Conservation (phyloP, 768 basidiomycete genomes). For the Postia placenta region DNA sequence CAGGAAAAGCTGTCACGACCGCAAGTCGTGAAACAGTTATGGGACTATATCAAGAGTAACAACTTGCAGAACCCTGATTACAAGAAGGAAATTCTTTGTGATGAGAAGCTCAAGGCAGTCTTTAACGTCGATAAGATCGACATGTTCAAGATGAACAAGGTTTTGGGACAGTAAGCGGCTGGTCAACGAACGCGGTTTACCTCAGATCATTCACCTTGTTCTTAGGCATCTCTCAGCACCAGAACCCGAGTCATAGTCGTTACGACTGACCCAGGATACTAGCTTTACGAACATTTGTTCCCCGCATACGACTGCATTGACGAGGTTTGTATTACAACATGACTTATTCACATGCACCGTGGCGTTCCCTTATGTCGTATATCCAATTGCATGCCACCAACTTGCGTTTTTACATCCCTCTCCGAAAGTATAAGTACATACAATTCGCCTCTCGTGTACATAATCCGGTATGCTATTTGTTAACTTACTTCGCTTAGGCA, state of each 20-base stretch:
- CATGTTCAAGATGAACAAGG: conserved; percentile 96
- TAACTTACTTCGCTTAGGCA: no score
- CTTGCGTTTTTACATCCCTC: no score
- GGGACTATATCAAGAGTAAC: conserved; percentile 82
- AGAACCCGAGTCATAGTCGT: neutral
- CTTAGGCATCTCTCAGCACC: conserved; percentile 17
- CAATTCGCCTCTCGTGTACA: conserved; percentile 1
- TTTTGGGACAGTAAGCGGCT: conserved; percentile 65
- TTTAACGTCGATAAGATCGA: conserved; percentile 80
- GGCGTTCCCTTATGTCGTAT: no score
- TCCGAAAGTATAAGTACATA: conserved; percentile 7
- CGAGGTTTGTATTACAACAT: no score
- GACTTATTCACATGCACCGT: neutral
- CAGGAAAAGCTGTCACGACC: conserved; percentile 72
- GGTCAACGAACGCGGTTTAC: no score
- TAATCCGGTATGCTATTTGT: conserved; percentile 5
- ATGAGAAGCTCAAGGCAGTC: conserved; percentile 61
- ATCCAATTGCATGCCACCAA: no score
- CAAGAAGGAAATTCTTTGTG: conserved; percentile 82
- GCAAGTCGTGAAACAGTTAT: conserved; percentile 85
- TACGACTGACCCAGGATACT: neutral
- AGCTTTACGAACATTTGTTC: neutral
- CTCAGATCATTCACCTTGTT: no score
- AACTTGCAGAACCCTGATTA: conserved; percentile 82
- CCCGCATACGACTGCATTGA: neutral